Evolutionary conservation across 208 protist species (phyloP).

Genomic region (Acanthamoeba healyi): DNA sequence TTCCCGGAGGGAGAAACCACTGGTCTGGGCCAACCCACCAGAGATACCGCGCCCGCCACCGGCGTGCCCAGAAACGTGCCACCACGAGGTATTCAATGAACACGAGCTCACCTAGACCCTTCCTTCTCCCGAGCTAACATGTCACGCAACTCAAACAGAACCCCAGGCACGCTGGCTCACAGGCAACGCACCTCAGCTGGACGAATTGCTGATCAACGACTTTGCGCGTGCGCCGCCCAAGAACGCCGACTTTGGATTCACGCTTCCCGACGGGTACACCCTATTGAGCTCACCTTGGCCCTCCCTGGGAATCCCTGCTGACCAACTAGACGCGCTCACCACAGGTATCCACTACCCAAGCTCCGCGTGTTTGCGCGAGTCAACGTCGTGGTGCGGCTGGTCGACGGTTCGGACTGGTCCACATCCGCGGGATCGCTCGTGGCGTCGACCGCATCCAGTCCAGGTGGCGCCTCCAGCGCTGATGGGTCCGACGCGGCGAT

Average conservation of each 20-base stretch:
- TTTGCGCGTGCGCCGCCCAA: neutral
- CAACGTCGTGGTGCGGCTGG: neutral
- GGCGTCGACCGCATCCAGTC: neutral
- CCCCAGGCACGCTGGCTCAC: constrained; percentile 28
- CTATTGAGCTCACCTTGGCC: too few relatives aligned
- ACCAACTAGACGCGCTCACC: neutral
- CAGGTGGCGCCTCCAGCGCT: neutral
- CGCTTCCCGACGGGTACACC: neutral
- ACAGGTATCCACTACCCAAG: constrained; percentile 41
- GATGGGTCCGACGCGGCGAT: neutral
- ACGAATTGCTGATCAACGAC: constrained; percentile 1
- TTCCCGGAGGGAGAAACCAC: too few relatives aligned
- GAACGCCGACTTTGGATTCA: neutral
- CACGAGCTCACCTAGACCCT: neutral
- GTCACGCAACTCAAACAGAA: neutral
- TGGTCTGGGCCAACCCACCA: too few relatives aligned
- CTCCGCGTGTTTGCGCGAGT: neutral
- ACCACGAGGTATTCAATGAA: neutral
- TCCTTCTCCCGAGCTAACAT: neutral
- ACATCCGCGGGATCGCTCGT: neutral
- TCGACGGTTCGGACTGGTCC: constrained; percentile 14
- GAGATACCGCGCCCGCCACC: neutral
- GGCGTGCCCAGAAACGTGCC: neutral
- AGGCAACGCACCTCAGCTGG: neutral
- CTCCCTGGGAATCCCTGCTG: too few relatives aligned